Percentiles rank a stretch among this genome's conserved stretches.
phyloP scores from a whole-genome alignment of 192 early-diverging fungal genomes.

The Coemansia sp. region DNA sequence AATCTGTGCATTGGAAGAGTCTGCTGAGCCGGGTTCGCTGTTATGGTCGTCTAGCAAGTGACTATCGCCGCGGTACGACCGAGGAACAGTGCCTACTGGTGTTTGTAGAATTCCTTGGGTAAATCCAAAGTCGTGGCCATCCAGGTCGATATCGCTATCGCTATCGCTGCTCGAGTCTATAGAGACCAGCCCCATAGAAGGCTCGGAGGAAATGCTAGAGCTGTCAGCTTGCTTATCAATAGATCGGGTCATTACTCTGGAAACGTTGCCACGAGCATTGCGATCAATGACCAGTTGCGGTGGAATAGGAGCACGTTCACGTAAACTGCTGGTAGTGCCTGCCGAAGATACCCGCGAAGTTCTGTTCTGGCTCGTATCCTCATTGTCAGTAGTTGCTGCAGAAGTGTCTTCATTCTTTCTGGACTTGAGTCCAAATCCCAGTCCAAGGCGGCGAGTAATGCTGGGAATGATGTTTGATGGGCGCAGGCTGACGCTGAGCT shows the following conservation, averaged over 20 bases:
- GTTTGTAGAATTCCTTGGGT: constrained; percentile 9
- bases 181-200: constrained; percentile 12
- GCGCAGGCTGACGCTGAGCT: constrained; percentile 29
- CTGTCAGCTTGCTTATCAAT: not conserved
- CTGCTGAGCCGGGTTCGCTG: constrained; percentile 8
- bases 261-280: not conserved
- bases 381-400: constrained; percentile 17
- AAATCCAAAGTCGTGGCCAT: constrained; percentile 9
- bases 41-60: constrained; percentile 8
- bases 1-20: constrained; percentile 20
- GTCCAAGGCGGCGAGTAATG: constrained; percentile 40
- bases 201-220: constrained; percentile 4
- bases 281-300: constrained; percentile 30
- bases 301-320: constrained; percentile 27
- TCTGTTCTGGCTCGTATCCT: not conserved
- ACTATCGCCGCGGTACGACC: constrained; percentile 21
- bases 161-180: constrained; percentile 32
- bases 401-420: constrained; percentile 3
- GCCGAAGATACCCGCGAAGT: constrained; percentile 10
- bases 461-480: constrained; percentile 44
- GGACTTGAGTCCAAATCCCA: constrained; percentile 43
- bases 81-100: constrained; percentile 6
- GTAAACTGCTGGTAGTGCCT: constrained; percentile 1
- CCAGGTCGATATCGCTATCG: constrained; percentile 18
- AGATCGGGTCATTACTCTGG: not conserved